Evolutionary conservation across 2,329 filamentous ascomycete species (phyloP).

Genomic region (Penicillium sp.): DNA sequence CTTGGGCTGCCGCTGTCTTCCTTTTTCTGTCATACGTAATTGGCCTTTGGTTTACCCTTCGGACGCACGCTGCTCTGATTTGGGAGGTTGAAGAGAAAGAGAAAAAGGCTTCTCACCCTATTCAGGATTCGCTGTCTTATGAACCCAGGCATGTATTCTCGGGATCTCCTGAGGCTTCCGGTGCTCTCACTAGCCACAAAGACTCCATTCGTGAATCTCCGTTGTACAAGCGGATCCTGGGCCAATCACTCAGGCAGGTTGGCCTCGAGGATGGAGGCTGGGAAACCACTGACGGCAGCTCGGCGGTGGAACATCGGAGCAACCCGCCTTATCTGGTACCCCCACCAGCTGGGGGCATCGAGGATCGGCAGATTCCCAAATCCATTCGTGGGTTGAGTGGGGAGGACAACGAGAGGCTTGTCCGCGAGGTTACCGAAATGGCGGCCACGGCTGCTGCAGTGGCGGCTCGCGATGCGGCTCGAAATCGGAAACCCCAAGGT

Average conservation of each 20-base stretch:
- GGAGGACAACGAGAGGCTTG: slow-evolving; percentile 76
- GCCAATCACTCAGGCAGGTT: slow-evolving; percentile 82
- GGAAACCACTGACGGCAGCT: slow-evolving; percentile 29
- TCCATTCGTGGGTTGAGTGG: slow-evolving; percentile 68
- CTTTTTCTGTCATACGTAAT: slow-evolving; percentile 93
- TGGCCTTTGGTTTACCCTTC: slow-evolving; percentile 89
- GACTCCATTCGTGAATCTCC: slow-evolving; percentile 81
- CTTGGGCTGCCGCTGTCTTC: slow-evolving; percentile 79
- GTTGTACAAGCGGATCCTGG: slow-evolving; percentile 89
- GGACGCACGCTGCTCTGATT: slow-evolving; percentile 94
- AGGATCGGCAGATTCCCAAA: slow-evolving; percentile 29
- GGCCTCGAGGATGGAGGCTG: slow-evolving; percentile 62
- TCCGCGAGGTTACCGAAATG: slow-evolving; percentile 88
- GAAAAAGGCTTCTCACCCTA: slow-evolving; percentile 30
- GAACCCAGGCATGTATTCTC: slow-evolving; percentile 36
- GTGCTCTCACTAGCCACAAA: slow-evolving; percentile 51
- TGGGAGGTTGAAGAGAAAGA: slow-evolving; percentile 85
- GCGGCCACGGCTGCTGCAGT: slow-evolving; percentile 87
- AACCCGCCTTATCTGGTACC: slow-evolving; percentile 72
- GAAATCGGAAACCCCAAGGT: slow-evolving; percentile 52
- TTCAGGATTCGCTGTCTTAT: slow-evolving; percentile 30
- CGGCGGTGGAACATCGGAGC: slow-evolving; percentile 19
- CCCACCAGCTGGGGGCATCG: slow-evolving; percentile 59
- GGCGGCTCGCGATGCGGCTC: slow-evolving; percentile 73
- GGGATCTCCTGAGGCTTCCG: slow-evolving; percentile 30